Percentiles rank a stretch among this genome's conserved stretches.
Conservation (phyloP, 2,329 filamentous ascomycete species). For the Ophiostoma pallidulum region DNA sequence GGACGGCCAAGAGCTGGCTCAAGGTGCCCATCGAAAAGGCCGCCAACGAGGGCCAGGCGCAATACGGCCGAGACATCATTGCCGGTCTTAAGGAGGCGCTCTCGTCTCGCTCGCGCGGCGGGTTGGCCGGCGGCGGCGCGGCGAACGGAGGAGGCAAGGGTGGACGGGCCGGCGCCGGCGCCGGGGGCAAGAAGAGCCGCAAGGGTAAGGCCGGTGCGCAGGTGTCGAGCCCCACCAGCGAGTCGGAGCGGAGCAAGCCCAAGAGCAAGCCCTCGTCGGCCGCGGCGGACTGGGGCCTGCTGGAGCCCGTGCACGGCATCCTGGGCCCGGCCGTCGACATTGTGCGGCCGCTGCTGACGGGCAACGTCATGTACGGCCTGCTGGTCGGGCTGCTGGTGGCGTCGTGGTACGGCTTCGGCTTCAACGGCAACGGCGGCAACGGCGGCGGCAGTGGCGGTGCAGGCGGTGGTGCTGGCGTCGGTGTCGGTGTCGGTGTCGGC, state of each 20-base stretch:
- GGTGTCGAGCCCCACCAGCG: slow-evolving; percentile 34
- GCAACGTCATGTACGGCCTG: slow-evolving; percentile 68
- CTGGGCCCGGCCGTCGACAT: slow-evolving; percentile 63
- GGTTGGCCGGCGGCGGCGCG: slow-evolving; percentile 35
- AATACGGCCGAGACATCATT: slow-evolving; percentile 74
- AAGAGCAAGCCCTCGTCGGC: slow-evolving; percentile 33
- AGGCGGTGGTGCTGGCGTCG: no score
- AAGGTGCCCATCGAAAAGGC: slow-evolving; percentile 96
- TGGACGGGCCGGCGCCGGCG: slow-evolving; percentile 12
- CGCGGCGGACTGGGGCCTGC: slow-evolving; percentile 58
- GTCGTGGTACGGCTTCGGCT: slow-evolving; percentile 61
- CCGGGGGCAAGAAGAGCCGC: slow-evolving; percentile 36
- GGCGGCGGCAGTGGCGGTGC: slow-evolving; percentile 30
- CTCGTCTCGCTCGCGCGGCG: slow-evolving; percentile 49
- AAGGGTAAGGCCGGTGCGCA: slow-evolving; percentile 45
- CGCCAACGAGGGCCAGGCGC: slow-evolving; percentile 77
- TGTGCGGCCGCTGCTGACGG: slow-evolving; percentile 59
- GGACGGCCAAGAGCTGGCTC: slow-evolving; percentile 96
- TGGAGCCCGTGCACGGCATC: slow-evolving; percentile 68
- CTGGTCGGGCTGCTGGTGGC: slow-evolving; percentile 64
- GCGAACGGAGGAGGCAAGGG: slow-evolving; percentile 9
- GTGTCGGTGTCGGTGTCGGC: no score
- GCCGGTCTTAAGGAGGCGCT: slow-evolving; percentile 65
- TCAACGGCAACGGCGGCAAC: slow-evolving; percentile 30
- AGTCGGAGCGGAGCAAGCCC: slow-evolving; percentile 27